Conservation (phyloP, 768 basidiomycete genomes). For the Kwoniella sp. region DNA sequence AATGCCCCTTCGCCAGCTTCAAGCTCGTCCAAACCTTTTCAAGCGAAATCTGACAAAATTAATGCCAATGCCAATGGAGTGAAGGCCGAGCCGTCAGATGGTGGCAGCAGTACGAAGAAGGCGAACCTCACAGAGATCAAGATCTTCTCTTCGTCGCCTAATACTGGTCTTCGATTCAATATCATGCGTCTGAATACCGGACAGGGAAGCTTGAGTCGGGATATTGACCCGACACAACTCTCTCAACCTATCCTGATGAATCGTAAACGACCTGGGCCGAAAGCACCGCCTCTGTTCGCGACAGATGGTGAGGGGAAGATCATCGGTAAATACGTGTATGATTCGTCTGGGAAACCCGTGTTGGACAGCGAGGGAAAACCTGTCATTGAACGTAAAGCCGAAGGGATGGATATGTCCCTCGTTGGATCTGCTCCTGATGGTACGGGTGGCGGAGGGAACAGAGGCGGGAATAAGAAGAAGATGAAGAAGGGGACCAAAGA, state of each 20-base stretch:
- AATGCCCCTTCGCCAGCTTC: slow-evolving; percentile 1
- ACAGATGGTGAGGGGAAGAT: slow-evolving; percentile 37
- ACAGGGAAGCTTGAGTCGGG: slow-evolving; percentile 10
- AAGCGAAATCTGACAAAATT: not conserved
- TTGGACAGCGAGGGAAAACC: slow-evolving; percentile 39
- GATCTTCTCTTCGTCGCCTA: slow-evolving; percentile 36
- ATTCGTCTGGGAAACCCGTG: slow-evolving; percentile 40
- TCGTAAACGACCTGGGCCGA: slow-evolving; percentile 44
- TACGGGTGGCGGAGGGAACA: slow-evolving; percentile 6
- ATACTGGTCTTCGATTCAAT: slow-evolving; percentile 34
- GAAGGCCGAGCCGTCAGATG: slow-evolving; percentile 19
- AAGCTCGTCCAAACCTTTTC: not conserved
- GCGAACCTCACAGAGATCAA: slow-evolving; percentile 37
- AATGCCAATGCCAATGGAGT: not conserved
- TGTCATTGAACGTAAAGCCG: slow-evolving; percentile 31
- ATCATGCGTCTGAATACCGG: slow-evolving; percentile 39
- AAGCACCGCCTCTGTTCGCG: slow-evolving; percentile 31
- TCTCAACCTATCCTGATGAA: slow-evolving; percentile 35
- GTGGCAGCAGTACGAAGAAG: slow-evolving; percentile 1
- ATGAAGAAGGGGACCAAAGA: slow-evolving; percentile 38
- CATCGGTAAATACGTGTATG: slow-evolving; percentile 43
- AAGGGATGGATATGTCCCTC: slow-evolving; percentile 37
- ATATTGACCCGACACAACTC: slow-evolving; percentile 33
- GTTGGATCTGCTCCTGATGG: slow-evolving; percentile 32
- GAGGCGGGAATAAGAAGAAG: slow-evolving; percentile 15